A percentile compares a stretch with the other conserved stretches of the same genome.
These are phyloP conservation scores for Royoungia palumana DNA, from an alignment of 768 basidiomycete genomes.

Conservation along the genomic window DNA sequence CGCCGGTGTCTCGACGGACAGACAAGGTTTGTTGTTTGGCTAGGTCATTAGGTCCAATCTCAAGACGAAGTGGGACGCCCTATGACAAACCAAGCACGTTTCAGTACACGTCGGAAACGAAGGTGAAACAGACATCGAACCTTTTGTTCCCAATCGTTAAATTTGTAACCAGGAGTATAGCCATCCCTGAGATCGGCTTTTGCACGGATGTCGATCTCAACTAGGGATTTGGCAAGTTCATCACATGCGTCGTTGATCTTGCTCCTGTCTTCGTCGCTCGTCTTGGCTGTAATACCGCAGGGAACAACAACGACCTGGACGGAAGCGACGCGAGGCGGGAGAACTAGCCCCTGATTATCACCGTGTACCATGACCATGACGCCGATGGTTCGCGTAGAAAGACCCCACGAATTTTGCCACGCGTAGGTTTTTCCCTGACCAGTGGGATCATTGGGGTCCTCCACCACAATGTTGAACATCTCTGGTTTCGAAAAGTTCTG, in stretches of 20 bases:
- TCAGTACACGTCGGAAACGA: not conserved
- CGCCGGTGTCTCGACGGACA: conserved; percentile 80
- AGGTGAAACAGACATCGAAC: conserved; percentile 35
- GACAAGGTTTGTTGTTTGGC: conserved; percentile 75
- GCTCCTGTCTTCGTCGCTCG: conserved; percentile 60
- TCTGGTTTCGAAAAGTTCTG: conserved; percentile 95
- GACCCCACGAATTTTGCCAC: conserved; percentile 99
- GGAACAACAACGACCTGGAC: conserved; percentile 91
- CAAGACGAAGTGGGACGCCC: conserved; percentile 96
- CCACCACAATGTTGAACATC: conserved; percentile 98
- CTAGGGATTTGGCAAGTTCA: conserved; percentile 69
- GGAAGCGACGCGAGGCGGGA: conserved; percentile 95
- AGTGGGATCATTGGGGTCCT: conserved; percentile 79
- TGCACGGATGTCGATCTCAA: conserved; percentile 71
- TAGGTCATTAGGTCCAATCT: conserved; percentile 93
- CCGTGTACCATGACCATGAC: conserved; percentile 99
- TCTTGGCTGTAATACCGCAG: conserved; percentile 89
- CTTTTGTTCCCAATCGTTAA: conserved; percentile 99
- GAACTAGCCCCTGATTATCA: conserved; percentile 94
- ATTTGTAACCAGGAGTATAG: conserved; percentile 98
- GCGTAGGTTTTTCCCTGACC: conserved; percentile 72
- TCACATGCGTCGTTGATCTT: conserved; percentile 76
- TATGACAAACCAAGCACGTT: conserved; percentile 27
- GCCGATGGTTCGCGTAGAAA: conserved; percentile 93
- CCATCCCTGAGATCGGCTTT: conserved; percentile 92